phyloP scores from a whole-genome alignment of 139 green algal species.

The Astrephomene gubernaculifera region DNA sequence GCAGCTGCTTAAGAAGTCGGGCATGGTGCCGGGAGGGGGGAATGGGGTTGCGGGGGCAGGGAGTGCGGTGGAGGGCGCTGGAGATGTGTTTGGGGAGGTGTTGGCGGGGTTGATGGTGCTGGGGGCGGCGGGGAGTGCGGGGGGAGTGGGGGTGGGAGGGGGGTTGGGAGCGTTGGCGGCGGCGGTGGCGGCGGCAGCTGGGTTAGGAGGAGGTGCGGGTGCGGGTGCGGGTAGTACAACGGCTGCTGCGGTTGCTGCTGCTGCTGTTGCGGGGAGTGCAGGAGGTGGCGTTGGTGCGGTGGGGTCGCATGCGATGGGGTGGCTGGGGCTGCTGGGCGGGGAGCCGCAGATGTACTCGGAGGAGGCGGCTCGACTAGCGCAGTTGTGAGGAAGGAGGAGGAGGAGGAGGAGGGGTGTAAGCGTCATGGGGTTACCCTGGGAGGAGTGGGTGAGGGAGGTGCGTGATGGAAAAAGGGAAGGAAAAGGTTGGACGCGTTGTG shows the following conservation, averaged over 20 bases:
- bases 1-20: constrained; percentile 32
- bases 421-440: too few relatives aligned
- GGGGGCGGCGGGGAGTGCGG: neutral
- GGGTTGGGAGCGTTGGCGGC: neutral
- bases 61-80: neutral
- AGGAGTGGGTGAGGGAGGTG: neutral
- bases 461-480: neutral
- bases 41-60: neutral
- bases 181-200: neutral
- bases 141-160: neutral
- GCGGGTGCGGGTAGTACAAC: too few relatives aligned
- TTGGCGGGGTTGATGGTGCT: neutral
- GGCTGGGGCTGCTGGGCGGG: neutral
- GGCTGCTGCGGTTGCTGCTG: neutral
- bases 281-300: neutral
- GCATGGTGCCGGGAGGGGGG: neutral
- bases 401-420: too few relatives aligned
- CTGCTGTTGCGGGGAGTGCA: neutral
- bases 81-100: neutral
- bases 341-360: constrained; percentile 10
- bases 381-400: neutral
- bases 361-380: constrained; percentile 12
- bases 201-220: neutral
- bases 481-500: neutral
- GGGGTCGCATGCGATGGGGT: neutral